A percentile compares a stretch with the other conserved stretches of the same genome.
phyloP scores from a whole-genome alignment of 2,329 filamentous ascomycete genomes.

The Botryotinia calthae region DNA sequence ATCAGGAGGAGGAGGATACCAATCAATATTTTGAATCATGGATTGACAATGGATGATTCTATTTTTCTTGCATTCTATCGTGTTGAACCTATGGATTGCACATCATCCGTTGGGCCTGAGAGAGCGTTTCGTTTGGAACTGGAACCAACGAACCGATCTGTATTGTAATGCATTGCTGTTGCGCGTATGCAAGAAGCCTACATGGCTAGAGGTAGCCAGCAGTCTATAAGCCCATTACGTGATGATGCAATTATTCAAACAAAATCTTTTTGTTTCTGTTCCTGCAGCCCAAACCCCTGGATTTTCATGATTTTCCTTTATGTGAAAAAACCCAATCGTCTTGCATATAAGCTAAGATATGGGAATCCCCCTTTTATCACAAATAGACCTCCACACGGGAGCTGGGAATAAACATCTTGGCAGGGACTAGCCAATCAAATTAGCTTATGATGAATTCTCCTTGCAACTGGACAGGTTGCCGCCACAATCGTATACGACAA shows the following conservation, averaged over 20 bases:
- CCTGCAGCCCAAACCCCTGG: not conserved
- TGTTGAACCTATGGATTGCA: not conserved
- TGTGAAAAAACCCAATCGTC: conserved; percentile 10
- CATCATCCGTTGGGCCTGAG: not conserved
- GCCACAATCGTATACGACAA: not conserved
- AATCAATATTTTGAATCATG: not conserved
- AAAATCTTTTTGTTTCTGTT: conserved; percentile 1
- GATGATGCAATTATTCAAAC: not conserved
- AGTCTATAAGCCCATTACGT: not conserved
- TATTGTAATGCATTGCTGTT: not conserved
- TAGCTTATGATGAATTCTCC: not conserved
- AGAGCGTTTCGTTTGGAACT: not conserved
- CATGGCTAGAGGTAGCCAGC: not conserved
- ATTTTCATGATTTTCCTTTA: not conserved
- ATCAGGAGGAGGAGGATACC: not conserved
- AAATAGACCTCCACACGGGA: not conserved
- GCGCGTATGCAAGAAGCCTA: not conserved
- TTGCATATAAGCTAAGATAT: conserved; percentile 13
- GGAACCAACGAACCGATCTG: not conserved
- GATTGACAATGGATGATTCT: not conserved
- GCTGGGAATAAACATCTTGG: conserved; percentile 1
- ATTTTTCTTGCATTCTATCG: not conserved
- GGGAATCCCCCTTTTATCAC: not conserved
- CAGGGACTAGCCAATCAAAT: conserved; percentile 15
- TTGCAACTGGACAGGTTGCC: not conserved